Base-by-base conservation (phyloP, 768 basidiomycete genomes). In the Paxillus involutus region DNA sequence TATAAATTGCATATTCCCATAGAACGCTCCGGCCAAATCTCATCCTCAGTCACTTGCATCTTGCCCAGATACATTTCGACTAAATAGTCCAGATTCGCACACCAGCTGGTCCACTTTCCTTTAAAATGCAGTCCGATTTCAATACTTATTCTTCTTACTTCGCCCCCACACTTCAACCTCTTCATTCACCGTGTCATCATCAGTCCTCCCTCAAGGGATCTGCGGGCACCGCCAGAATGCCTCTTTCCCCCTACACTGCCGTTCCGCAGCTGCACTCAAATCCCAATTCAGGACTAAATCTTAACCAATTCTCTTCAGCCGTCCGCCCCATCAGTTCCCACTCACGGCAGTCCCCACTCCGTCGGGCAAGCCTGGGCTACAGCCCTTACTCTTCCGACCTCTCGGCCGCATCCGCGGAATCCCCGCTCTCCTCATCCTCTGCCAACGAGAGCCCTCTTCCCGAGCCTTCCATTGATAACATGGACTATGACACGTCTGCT, bases 391-490 rank as follows among this genome's bases (percentile, higher is more conserved):
- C 72, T 48, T 70, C 76, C 0, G 64, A 69, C 53, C 66, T 65
- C 55, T 75, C 75, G 17, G 66, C 65, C 0, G 61, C 73, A 4
- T 70, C 70, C 14, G 57, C 69, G 1, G 68, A 70, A 45, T 77
- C 77, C 3, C 75, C 76, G 29, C 67, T 73, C 51, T 77, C 77
- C 7, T 73, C 73, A 6, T 68, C 68, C 12, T 76, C 76, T 4
- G 67, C 67, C 47, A 71, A 72, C 58, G 71, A 65, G 60, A 76
- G 74, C 41, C 76, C 75, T 13, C 64, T 75, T 17, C 71, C 76
- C 0, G 75, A 76, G 13, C 64, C 69, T 6, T 63, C 63, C 56
- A 56, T 74, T 55, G 73, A 76, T 50, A 63, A 11, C 16, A 70
- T 70, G 70, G 69, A 70, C 42, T 51, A 53, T 50, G 68, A 72